Evolutionary conservation across 331 rosid genomes (phyloP), one percentile per base, ranked within the genome.

Genomic region (Malus hybrid): DNA sequence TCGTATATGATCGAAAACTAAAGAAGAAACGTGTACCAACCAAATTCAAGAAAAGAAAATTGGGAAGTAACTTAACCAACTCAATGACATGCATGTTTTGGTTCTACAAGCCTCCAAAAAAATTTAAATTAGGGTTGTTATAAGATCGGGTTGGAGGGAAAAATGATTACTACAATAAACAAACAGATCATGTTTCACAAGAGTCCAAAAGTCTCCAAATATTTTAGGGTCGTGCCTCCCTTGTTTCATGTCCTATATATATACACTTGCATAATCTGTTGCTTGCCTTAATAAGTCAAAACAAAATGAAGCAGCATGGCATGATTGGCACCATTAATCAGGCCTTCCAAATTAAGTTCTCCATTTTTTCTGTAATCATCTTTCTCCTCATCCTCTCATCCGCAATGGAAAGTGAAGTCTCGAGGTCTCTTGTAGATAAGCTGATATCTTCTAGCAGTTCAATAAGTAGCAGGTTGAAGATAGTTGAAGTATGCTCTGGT

Each of bases 401-500:
- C 20, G 70, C 76, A 34, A 59, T 71, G 75, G 80, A 79, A 19
- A 80, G 75, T 20, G 84, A 84, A 27, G 86, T 83, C 20, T 81
- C 83, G 4, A 86, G 89, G 79, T 70, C 52, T 24, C 54, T 89
- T 22, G 22, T 18, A 10, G 66, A 74, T 62, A 42, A 79, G 52
- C 44, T 65, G 57, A 13, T 18, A 13, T 50, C 82, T 56, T n/a
- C 66, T 24, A 22, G 36, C 20, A 20, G 31, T 33, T 39, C 32
- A 67, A 67, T 22, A 11, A 72, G 29, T 12, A 52, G 76, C 42
- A 56, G 31, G n/a, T 59, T 87, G 56, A 60, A 61, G 69, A 71
- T 80, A 31, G 83, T 75, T 56, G 76, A 74, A 80, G 90, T 90
- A 60, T 86, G 83, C 64, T 81, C 91, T 34, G 97, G 91, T 67